Evolutionary conservation across 2,329 filamentous ascomycete species (phyloP).

Genomic region (Ascocoryne sarcoides): DNA sequence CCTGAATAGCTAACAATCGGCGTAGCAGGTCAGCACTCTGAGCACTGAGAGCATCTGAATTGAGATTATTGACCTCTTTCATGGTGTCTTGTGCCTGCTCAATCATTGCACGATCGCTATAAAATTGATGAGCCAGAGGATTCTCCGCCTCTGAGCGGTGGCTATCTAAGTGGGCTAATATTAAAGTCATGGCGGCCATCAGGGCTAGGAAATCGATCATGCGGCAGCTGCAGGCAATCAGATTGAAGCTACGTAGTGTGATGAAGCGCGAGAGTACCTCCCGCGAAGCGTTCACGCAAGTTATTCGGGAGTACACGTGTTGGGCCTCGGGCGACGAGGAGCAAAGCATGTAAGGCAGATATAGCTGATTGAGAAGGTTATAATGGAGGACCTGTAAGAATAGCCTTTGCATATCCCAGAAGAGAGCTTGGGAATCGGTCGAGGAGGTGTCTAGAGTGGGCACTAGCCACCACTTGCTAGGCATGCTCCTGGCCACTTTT

Average conservation of each 20-base stretch:
- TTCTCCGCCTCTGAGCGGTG: slow-evolving; percentile 20
- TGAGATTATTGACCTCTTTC: neutral
- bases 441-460: neutral
- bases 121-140: slow-evolving; percentile 32
- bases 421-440: slow-evolving; percentile 1
- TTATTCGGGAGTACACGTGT: slow-evolving; percentile 29
- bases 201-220: slow-evolving; percentile 33
- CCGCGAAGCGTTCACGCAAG: slow-evolving; percentile 32
- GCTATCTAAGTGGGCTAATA: slow-evolving; percentile 31
- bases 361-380: slow-evolving; percentile 32
- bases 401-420: slow-evolving; percentile 20
- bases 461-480: neutral
- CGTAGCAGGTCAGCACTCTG: neutral
- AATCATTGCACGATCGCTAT: slow-evolving; percentile 33
- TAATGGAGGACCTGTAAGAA: slow-evolving; percentile 32
- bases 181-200: slow-evolving; percentile 31
- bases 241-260: slow-evolving; percentile 27
- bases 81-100: slow-evolving; percentile 32
- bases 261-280: slow-evolving; percentile 33
- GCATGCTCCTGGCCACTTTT: neutral
- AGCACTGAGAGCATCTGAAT: neutral
- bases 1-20: neutral
- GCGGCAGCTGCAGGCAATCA: slow-evolving; percentile 28
- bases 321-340: slow-evolving; percentile 8
- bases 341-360: slow-evolving; percentile 33